Conservation (phyloP, 257 asterid genomes). For the Orobanche coerulescens region DNA sequence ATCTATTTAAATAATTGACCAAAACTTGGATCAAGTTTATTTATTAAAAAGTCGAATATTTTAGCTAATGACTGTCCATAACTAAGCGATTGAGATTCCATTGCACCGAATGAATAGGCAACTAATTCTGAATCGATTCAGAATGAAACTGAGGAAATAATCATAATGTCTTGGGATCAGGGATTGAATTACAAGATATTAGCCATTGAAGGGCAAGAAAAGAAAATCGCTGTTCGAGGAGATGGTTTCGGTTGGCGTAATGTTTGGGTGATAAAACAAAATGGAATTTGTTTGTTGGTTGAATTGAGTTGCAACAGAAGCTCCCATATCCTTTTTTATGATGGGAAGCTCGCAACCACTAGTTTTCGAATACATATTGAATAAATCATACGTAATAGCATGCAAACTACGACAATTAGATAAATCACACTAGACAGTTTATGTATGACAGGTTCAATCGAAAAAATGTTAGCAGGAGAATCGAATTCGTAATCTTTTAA, state of each 20-base stretch:
- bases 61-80: slow-evolving; percentile 2
- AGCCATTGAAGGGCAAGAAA: slow-evolving; percentile 27
- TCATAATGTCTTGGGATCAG: not conserved
- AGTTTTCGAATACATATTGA: too few species aligned
- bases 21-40: slow-evolving; percentile 7
- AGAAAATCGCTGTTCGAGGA: slow-evolving; percentile 26
- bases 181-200: slow-evolving; percentile 4
- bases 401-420: too few species aligned
- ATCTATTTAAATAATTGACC: slow-evolving; percentile 6
- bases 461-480: too few species aligned
- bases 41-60: too few species aligned
- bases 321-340: too few species aligned
- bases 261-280: slow-evolving; percentile 17
- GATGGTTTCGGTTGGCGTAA: slow-evolving; percentile 34
- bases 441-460: too few species aligned
- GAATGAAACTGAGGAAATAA: not conserved
- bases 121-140: slow-evolving; percentile 20
- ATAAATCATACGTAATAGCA: too few species aligned
- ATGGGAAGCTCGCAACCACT: too few species aligned
- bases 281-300: slow-evolving; percentile 26
- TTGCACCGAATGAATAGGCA: slow-evolving; percentile 17
- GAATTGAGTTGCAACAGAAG: too few species aligned
- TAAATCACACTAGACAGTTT: too few species aligned
- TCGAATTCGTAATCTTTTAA: too few species aligned
- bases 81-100: slow-evolving; percentile 33